Conservation (phyloP, 1,139 yeast species). For the Neolecta irregularis region DNA sequence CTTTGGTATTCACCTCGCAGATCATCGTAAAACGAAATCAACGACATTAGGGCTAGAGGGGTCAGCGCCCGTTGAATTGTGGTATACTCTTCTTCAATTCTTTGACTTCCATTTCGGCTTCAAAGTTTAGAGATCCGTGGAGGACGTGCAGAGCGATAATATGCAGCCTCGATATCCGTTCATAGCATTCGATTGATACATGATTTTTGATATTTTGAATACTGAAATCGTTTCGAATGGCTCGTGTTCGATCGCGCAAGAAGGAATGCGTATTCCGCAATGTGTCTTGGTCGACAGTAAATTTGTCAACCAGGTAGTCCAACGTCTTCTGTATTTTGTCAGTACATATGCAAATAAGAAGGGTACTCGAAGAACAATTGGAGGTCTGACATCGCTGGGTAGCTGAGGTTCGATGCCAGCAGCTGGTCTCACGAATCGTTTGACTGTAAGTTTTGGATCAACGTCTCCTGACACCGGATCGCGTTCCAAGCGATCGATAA, state of each 20-base stretch:
- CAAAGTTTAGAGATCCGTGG: slow-evolving; percentile 67
- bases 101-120: slow-evolving; percentile 89
- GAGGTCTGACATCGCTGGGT: slow-evolving; percentile 96
- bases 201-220: slow-evolving; percentile 89
- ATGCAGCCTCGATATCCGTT: slow-evolving; percentile 80
- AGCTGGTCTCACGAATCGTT: slow-evolving; percentile 92
- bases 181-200: slow-evolving; percentile 87
- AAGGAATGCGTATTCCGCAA: slow-evolving; percentile 80
- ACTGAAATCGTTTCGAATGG: slow-evolving; percentile 92
- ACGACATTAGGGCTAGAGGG: slow-evolving; percentile 52
- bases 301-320: slow-evolving; percentile 13
- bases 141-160: slow-evolving; percentile 66
- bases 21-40: slow-evolving; percentile 76
- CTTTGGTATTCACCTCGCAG: slow-evolving; percentile 54
- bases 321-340: slow-evolving; percentile 9
- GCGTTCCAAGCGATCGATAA: slow-evolving; percentile 65
- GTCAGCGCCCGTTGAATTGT: slow-evolving; percentile 4
- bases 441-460: slow-evolving; percentile 51
- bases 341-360: slow-evolving; percentile 1
- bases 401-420: slow-evolving; percentile 98
- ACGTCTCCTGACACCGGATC: slow-evolving; percentile 46
- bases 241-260: slow-evolving; percentile 97
- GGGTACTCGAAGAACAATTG: slow-evolving; percentile 39
- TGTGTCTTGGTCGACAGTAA: slow-evolving; percentile 9
- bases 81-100: slow-evolving; percentile 53